Evolutionary conservation across 2,329 filamentous ascomycete genomes (phyloP).

Genomic region (Cytospora leucostoma): DNA sequence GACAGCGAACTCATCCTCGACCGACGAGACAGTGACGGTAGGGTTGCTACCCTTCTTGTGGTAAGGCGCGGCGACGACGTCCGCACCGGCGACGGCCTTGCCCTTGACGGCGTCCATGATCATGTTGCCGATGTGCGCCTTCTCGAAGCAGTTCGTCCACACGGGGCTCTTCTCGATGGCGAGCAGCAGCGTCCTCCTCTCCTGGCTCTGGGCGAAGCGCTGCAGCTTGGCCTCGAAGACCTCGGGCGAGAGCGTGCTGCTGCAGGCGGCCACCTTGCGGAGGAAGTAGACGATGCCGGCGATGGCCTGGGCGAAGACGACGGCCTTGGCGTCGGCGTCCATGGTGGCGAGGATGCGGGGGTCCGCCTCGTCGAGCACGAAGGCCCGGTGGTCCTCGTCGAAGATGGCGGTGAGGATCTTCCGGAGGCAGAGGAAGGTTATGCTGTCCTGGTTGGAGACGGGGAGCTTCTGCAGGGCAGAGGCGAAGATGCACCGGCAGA

Average conservation of each 20-base stretch:
- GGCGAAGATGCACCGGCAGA: constrained; percentile 34
- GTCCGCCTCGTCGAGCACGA: constrained; percentile 35
- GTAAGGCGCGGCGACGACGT: constrained; percentile 4
- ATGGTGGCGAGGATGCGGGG: constrained; percentile 35
- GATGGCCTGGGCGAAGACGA: constrained; percentile 40
- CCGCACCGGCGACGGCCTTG: constrained; percentile 18
- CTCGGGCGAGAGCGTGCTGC: constrained; percentile 28
- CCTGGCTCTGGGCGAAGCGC: constrained; percentile 36
- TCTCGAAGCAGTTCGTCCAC: constrained; percentile 39
- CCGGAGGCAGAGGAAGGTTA: constrained; percentile 31
- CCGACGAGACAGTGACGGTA: constrained; percentile 2
- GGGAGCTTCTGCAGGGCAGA: constrained; percentile 31
- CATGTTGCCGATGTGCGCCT: constrained; percentile 37
- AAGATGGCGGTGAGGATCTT: constrained; percentile 38
- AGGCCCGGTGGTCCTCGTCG: constrained; percentile 37
- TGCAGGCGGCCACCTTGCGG: constrained; percentile 30
- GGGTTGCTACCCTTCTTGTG: constrained; percentile 1
- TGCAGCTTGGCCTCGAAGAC: constrained; percentile 35
- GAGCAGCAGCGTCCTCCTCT: constrained; percentile 36
- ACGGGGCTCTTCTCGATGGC: constrained; percentile 36
- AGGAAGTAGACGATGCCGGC: constrained; percentile 39
- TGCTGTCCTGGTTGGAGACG: constrained; percentile 27
- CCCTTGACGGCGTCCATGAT: constrained; percentile 36
- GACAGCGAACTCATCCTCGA: constrained; percentile 31
- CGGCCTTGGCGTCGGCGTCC: constrained; percentile 37